A percentile compares a stretch with the other conserved stretches of the same genome.
phyloP scores from a whole-genome alignment of 164 flowering plant species.

The Litsea cubeba region DNA sequence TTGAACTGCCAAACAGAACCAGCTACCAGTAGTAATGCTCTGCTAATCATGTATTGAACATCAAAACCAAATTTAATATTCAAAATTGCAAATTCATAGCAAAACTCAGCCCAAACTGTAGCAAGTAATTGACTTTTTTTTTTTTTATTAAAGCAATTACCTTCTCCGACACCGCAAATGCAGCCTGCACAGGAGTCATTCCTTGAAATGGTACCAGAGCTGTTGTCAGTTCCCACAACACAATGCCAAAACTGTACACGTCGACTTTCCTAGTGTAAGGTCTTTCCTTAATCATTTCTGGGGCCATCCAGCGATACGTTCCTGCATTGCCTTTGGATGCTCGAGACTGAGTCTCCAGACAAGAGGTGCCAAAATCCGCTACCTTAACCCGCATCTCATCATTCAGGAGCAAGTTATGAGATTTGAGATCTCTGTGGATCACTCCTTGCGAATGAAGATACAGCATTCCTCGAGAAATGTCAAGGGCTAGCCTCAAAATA shows the following conservation, averaged over 20 bases:
- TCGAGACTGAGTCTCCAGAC: constrained; percentile 73
- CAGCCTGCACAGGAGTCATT: constrained; percentile 98
- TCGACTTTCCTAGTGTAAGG: constrained; percentile 83
- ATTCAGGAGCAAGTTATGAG: constrained; percentile 77
- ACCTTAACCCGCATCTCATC: constrained; percentile 94
- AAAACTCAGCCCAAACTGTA: neutral
- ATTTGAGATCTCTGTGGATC: constrained; percentile 88
- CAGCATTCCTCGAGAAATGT: constrained; percentile 90
- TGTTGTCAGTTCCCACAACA: constrained; percentile 87
- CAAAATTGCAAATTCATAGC: neutral
- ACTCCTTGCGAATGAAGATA: constrained; percentile 96
- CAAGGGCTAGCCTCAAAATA: constrained; percentile 80
- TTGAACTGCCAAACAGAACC: neutral
- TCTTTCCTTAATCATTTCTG: constrained; percentile 93
- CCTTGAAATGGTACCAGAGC: constrained; percentile 91
- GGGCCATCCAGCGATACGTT: constrained; percentile 99
- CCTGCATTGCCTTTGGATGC: constrained; percentile 82
- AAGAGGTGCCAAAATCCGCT: constrained; percentile 93
- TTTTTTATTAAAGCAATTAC: constrained; percentile 24
- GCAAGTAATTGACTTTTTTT: neutral
- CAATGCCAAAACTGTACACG: constrained; percentile 91
- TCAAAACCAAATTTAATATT: neutral
- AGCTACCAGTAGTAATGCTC: neutral
- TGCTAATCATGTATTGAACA: neutral
- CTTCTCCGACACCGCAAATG: constrained; percentile 93